phyloP scores from a whole-genome alignment of 2,329 filamentous ascomycete species.

The Sarocladium oryzae region DNA sequence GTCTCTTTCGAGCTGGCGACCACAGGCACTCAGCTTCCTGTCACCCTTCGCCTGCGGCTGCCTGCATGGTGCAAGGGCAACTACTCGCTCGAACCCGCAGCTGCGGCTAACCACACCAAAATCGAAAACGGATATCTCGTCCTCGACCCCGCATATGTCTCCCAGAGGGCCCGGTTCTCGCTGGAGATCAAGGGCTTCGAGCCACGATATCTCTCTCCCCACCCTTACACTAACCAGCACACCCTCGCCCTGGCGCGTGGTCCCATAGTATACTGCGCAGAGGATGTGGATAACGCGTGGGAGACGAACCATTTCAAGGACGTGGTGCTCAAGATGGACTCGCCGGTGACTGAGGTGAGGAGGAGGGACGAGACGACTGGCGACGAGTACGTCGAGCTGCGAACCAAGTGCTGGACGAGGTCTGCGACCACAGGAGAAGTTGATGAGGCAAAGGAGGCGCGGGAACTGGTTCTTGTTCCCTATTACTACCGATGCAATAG shows the following conservation, averaged over 20 bases:
- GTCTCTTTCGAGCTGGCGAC: conserved; percentile 38
- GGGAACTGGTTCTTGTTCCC: conserved; percentile 42
- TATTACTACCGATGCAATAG: conserved; percentile 50
- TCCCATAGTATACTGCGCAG: conserved; percentile 54
- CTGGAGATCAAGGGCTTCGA: conserved; percentile 38
- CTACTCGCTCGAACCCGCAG: conserved; percentile 28
- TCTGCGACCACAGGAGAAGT: conserved; percentile 15
- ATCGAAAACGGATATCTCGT: conserved; percentile 43
- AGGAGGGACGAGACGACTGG: conserved; percentile 16
- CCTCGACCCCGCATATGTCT: conserved; percentile 34
- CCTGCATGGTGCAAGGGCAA: conserved; percentile 41
- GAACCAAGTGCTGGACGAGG: conserved; percentile 16
- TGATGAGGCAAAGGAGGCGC: conserved; percentile 12
- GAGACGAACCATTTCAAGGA: conserved; percentile 49
- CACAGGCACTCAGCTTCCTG: conserved; percentile 14
- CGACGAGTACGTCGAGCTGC: conserved; percentile 22
- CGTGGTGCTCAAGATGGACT: conserved; percentile 21
- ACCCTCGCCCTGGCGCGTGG: conserved; percentile 48
- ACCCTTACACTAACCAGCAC: conserved; percentile 50
- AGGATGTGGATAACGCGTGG: conserved; percentile 52
- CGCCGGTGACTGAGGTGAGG: conserved; percentile 15
- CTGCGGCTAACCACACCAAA: conserved; percentile 3
- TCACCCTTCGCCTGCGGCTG: conserved; percentile 42
- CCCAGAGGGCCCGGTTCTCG: conserved; percentile 24
- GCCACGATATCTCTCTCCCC: conserved; percentile 42